These are phyloP conservation scores for Lithohypha guttulata DNA, from an alignment of 2,329 filamentous ascomycete species.

Conservation along the genomic window DNA sequence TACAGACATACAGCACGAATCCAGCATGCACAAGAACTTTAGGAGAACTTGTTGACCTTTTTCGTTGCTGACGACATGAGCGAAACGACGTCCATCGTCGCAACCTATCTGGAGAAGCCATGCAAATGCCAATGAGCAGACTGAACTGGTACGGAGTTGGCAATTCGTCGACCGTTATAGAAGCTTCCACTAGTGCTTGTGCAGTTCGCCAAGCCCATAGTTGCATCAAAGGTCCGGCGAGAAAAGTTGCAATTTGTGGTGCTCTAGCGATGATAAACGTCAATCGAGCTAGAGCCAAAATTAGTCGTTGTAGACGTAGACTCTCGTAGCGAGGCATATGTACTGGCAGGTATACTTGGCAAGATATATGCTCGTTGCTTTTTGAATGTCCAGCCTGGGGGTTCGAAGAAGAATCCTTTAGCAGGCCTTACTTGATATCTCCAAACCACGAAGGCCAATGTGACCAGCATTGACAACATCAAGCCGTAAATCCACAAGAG, in stretches of 20 bases:
- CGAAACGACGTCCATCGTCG: constrained; percentile 11
- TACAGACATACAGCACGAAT: constrained; percentile 4
- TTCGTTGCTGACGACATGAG: constrained; percentile 7
- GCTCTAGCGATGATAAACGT: constrained; percentile 9
- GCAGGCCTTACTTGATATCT: constrained; percentile 7
- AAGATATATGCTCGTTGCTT: not conserved
- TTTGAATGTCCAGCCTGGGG: constrained; percentile 2
- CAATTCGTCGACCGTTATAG: not conserved
- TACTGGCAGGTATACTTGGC: constrained; percentile 5
- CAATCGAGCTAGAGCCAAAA: constrained; percentile 12
- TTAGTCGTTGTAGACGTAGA: not conserved
- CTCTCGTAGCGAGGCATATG: not conserved
- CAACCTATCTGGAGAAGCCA: constrained; percentile 9
- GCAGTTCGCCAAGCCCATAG: constrained; percentile 11
- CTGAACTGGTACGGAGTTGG: constrained; percentile 12
- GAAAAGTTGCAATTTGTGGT: constrained; percentile 9
- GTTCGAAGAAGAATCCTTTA: constrained; percentile 8
- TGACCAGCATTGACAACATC: not conserved
- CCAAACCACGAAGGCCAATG: not conserved
- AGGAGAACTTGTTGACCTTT: constrained; percentile 3
- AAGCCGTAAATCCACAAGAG: not conserved
- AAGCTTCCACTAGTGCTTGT: constrained; percentile 7
- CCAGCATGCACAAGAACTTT: constrained; percentile 6
- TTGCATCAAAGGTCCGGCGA: constrained; percentile 11
- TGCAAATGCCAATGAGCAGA: constrained; percentile 9